phyloP scores from a whole-genome alignment of 2,329 filamentous ascomycete genomes.

The Pseudogymnoascus sp. region DNA sequence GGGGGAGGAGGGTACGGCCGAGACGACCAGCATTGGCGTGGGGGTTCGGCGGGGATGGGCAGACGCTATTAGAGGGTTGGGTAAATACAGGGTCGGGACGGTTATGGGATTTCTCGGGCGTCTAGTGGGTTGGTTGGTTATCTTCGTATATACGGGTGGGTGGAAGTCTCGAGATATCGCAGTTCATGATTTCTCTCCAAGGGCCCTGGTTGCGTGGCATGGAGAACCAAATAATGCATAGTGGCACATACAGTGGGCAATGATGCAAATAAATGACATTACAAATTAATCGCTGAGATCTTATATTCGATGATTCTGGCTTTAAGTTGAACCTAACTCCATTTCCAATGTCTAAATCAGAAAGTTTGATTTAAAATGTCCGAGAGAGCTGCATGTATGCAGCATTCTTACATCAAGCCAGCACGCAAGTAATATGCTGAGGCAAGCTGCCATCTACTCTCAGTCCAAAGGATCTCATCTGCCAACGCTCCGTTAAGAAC shows the following conservation, averaged over 20 bases:
- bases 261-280: constrained; percentile 1
- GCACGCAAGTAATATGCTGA: constrained; percentile 5
- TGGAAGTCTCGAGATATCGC: neutral
- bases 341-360: neutral
- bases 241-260: neutral
- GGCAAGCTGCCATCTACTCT: constrained; percentile 5
- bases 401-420: neutral
- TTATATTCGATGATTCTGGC: neutral
- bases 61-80: neutral
- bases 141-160: neutral
- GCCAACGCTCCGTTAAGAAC: constrained; percentile 78
- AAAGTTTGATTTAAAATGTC: neutral
- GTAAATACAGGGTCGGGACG: neutral
- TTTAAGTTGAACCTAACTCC: neutral
- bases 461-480: constrained; percentile 6
- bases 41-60: neutral
- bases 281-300: neutral
- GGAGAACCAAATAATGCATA: neutral
- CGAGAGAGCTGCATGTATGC: neutral
- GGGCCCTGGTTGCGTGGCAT: neutral
- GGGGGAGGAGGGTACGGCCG: neutral
- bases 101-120: neutral
- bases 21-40: constrained; percentile 4
- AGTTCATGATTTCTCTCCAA: neutral
- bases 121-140: neutral